Evolutionary conservation across 768 basidiomycete species (phyloP).

Genomic region (Xerocomus brunneocitrinus): DNA sequence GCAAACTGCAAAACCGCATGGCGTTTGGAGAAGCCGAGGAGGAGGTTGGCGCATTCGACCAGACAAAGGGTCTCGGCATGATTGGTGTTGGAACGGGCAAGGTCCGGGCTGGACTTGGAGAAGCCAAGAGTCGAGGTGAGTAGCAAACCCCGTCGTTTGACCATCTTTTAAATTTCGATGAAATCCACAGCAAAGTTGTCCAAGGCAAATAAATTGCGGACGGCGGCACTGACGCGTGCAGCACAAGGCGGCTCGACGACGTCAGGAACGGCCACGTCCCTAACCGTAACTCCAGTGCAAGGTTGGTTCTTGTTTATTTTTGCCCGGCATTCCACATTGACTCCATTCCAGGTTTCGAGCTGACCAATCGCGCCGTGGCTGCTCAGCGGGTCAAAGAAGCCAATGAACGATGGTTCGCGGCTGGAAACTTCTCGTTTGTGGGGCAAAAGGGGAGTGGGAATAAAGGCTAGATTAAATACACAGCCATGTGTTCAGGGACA

Average conservation of each 20-base stretch:
- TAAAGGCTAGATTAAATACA: slow-evolving; percentile 16
- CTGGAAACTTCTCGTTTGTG: slow-evolving; percentile 76
- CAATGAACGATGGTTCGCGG: slow-evolving; percentile 95
- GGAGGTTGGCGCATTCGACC: slow-evolving; percentile 94
- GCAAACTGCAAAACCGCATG: slow-evolving; percentile 97
- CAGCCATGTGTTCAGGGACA: neutral
- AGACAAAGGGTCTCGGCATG: slow-evolving; percentile 98
- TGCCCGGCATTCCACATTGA: slow-evolving; percentile 9
- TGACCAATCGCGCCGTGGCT: slow-evolving; percentile 86
- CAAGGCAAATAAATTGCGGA: slow-evolving; percentile 88
- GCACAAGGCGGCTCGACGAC: slow-evolving; percentile 50
- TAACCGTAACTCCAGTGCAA: slow-evolving; percentile 95
- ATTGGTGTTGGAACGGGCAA: slow-evolving; percentile 84
- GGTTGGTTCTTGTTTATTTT: slow-evolving; percentile 40
- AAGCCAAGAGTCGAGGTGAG: slow-evolving; percentile 87
- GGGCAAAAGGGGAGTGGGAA: slow-evolving; percentile 47
- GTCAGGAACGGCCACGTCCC: slow-evolving; percentile 85
- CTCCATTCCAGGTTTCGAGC: slow-evolving; percentile 63
- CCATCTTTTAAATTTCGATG: neutral
- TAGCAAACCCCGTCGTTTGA: slow-evolving; percentile 3
- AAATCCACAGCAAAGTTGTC: slow-evolving; percentile 80
- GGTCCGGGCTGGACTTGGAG: slow-evolving; percentile 82
- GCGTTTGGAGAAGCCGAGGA: slow-evolving; percentile 92
- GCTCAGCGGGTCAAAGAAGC: slow-evolving; percentile 91
- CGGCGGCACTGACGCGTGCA: slow-evolving; percentile 75